These are phyloP conservation scores for Aspergillus fijiensis DNA, from an alignment of 2,329 filamentous ascomycete genomes.

Conservation along the genomic window DNA sequence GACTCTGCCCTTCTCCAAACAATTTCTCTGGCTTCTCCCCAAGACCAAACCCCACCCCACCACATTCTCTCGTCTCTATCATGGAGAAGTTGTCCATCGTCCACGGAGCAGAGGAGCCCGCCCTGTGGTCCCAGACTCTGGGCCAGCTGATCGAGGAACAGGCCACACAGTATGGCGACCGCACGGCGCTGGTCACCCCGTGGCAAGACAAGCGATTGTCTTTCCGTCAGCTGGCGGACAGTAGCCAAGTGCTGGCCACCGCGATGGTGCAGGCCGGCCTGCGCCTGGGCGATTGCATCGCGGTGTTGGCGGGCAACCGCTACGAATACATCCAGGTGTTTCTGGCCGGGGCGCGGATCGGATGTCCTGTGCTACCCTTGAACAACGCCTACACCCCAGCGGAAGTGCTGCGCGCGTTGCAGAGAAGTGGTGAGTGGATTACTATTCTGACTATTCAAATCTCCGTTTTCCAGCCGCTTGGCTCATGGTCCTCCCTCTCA, in stretches of 20 bases:
- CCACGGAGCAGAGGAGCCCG: not conserved
- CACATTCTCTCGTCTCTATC: not conserved
- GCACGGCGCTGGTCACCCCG: not conserved
- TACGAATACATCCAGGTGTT: slow-evolving; percentile 59
- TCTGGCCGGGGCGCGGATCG: slow-evolving; percentile 62
- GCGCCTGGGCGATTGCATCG: slow-evolving; percentile 62
- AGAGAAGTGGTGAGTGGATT: not conserved
- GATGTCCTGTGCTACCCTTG: slow-evolving; percentile 51
- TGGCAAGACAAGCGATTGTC: not conserved
- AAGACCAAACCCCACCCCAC: too few relatives aligned
- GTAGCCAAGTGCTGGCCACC: not conserved
- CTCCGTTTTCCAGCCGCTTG: too few relatives aligned
- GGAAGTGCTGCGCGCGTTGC: slow-evolving; percentile 23
- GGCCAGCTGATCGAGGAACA: not conserved
- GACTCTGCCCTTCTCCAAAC: too few relatives aligned
- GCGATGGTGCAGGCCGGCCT: slow-evolving; percentile 57
- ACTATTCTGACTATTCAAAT: too few relatives aligned
- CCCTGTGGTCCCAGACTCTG: not conserved
- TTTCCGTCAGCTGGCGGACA: not conserved
- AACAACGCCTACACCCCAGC: slow-evolving; percentile 73
- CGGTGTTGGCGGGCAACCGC: slow-evolving; percentile 63
- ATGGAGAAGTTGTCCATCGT: not conserved
- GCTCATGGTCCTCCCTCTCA: not conserved
- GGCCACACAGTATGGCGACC: not conserved
- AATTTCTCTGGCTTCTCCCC: too few relatives aligned